Conservation (phyloP, 345 rosid genomes). For the Salix exigua region DNA sequence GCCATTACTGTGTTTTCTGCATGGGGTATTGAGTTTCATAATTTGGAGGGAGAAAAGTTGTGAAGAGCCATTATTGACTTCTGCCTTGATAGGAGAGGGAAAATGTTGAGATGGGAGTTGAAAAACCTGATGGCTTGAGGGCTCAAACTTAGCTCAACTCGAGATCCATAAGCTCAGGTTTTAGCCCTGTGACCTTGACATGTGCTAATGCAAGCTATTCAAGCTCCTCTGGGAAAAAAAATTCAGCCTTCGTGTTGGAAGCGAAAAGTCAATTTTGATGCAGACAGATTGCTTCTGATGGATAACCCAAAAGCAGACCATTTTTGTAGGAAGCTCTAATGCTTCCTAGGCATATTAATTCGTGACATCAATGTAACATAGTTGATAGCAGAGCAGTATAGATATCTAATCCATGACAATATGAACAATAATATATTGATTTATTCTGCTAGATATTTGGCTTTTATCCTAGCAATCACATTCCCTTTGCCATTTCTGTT, state of each 20-base stretch:
- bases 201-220: background rate
- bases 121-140: background rate
- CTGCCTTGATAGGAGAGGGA: background rate
- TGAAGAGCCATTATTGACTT: background rate
- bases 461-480: too few relatives aligned
- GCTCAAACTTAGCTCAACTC: background rate
- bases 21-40: background rate
- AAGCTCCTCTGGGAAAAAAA: background rate
- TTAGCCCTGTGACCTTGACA: background rate
- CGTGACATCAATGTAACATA: slow-evolving; percentile 9
- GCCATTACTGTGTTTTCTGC: background rate
- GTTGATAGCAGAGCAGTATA: slow-evolving; percentile 4
- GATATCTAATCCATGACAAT: background rate
- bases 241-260: background rate
- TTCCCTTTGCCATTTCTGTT: too few relatives aligned
- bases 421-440: background rate
- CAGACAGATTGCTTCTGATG: slow-evolving; percentile 14
- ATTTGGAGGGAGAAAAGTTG: background rate
- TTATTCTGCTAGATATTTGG: background rate
- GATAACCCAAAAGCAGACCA: background rate
- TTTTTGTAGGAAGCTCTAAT: background rate
- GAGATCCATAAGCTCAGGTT: slow-evolving; percentile 7
- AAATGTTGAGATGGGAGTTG: background rate
- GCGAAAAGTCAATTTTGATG: slow-evolving; percentile 25
- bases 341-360: slow-evolving; percentile 9